A percentile compares a stretch with the other conserved stretches of the same genome.
These are phyloP conservation scores for Russula sp. DNA, from an alignment of 768 basidiomycete genomes.

Conservation along the genomic window DNA sequence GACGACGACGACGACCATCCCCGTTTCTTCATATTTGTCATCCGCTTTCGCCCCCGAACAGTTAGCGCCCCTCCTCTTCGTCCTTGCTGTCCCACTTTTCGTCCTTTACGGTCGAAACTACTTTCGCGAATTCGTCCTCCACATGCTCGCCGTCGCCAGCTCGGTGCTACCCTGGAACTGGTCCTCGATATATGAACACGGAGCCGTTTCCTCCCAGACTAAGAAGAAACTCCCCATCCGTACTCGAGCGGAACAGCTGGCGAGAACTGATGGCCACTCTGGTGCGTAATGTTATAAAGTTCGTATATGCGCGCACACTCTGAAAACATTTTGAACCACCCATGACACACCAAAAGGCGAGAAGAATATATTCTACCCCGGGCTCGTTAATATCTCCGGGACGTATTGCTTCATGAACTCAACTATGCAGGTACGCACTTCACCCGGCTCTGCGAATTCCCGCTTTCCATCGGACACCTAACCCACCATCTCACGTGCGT, in stretches of 20 bases:
- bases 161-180: constrained; percentile 58
- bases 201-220: constrained; percentile 31
- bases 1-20: constrained; percentile 3
- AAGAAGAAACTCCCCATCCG: constrained; percentile 41
- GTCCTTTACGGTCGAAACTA: constrained; percentile 29
- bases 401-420: constrained; percentile 99
- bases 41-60: constrained; percentile 39
- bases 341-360: neutral
- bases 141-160: constrained; percentile 57
- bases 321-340: neutral
- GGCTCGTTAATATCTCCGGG: constrained; percentile 91
- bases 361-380: constrained; percentile 60
- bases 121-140: constrained; percentile 26
- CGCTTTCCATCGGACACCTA: neutral
- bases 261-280: constrained; percentile 30
- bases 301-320: neutral
- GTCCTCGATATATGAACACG: constrained; percentile 26
- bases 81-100: constrained; percentile 39
- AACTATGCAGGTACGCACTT: constrained; percentile 62
- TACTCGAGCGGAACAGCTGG: constrained; percentile 51
- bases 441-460: neutral
- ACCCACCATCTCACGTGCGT: constrained; percentile 15
- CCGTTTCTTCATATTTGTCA: constrained; percentile 15
- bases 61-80: constrained; percentile 46
- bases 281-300: constrained; percentile 23